Percentiles rank a stretch among this genome's conserved stretches.
These are phyloP conservation scores for Sphaerulina musiva DNA, from an alignment of 2,329 filamentous ascomycete genomes.

Conservation along the genomic window DNA sequence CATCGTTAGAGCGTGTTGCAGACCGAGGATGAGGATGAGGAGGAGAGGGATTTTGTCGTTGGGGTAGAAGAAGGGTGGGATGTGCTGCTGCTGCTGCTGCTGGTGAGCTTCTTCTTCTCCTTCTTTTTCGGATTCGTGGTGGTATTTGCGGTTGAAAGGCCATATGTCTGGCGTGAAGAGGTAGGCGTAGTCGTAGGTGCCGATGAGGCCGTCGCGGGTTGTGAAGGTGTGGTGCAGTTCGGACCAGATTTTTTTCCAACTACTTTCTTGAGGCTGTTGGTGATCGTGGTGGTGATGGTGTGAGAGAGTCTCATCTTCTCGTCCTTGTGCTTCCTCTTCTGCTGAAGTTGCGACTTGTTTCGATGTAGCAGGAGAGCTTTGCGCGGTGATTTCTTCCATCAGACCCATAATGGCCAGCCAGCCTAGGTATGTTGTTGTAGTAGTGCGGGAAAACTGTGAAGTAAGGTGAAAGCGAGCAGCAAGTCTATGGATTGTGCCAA, in stretches of 20 bases:
- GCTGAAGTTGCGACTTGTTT: background rate
- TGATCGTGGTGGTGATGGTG: too few relatives aligned
- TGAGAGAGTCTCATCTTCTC: too few relatives aligned
- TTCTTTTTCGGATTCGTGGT: background rate
- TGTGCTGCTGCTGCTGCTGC: background rate
- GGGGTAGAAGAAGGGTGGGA: slow-evolving; percentile 20
- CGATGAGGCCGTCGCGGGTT: slow-evolving; percentile 19
- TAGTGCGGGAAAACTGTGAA: too few relatives aligned
- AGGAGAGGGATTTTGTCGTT: slow-evolving; percentile 20
- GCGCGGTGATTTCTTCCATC: background rate
- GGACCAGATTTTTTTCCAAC: slow-evolving; percentile 3
- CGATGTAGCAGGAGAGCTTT: background rate
- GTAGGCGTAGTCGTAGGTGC: slow-evolving; percentile 21
- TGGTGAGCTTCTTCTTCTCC: too few relatives aligned
- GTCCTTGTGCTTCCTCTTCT: background rate
- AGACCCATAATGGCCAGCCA: background rate
- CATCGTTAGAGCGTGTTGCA: slow-evolving; percentile 20
- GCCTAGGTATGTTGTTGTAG: background rate
- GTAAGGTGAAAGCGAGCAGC: background rate
- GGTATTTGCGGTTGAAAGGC: slow-evolving; percentile 18
- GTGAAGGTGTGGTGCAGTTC: slow-evolving; percentile 18
- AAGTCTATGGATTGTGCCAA: too few relatives aligned
- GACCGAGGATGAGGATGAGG: slow-evolving; percentile 20
- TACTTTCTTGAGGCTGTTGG: too few relatives aligned
- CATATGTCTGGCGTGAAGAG: slow-evolving; percentile 23